Evolutionary conservation across 352 stramenopile genomes (phyloP).

Genomic region (Phytophthora lateralis): DNA sequence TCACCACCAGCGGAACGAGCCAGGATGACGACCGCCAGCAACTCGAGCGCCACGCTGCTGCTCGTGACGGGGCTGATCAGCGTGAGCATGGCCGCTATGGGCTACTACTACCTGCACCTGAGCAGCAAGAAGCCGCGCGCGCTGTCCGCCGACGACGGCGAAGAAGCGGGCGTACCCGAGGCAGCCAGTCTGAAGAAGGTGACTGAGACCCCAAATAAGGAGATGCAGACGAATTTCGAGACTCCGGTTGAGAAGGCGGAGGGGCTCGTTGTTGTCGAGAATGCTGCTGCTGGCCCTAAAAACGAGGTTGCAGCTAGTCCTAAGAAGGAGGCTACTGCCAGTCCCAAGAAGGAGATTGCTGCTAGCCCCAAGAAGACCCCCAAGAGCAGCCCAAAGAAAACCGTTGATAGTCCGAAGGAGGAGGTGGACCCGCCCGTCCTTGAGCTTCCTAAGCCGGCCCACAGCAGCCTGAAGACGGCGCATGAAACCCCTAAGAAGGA

Average conservation of each 20-base stretch:
- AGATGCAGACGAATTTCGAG: constrained; percentile 4
- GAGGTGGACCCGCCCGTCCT: constrained; percentile 15
- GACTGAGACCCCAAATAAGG: constrained; percentile 8
- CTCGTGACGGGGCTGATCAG: constrained; percentile 66
- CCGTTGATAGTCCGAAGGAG: constrained; percentile 30
- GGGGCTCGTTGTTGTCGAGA: constrained; percentile 5
- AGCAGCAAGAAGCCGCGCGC: constrained; percentile 28
- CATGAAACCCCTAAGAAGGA: constrained; percentile 29
- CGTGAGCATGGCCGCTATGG: constrained; percentile 58
- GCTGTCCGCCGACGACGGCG: constrained; percentile 13
- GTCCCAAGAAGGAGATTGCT: constrained; percentile 17
- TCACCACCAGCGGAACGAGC: constrained; percentile 14
- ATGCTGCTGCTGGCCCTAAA: constrained; percentile 3
- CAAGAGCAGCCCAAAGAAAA: constrained; percentile 20
- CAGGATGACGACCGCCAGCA: constrained; percentile 41
- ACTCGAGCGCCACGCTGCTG: constrained; percentile 51
- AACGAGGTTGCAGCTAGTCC: constrained; percentile 4
- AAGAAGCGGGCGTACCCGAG: constrained; percentile 10
- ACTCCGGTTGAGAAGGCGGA: constrained; percentile 10
- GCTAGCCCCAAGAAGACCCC: constrained; percentile 13
- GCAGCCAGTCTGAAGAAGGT: constrained; percentile 17
- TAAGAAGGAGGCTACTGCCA: constrained; percentile 1
- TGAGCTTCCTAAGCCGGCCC: constrained; percentile 15
- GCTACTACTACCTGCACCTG: constrained; percentile 63
- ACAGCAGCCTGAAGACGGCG: constrained; percentile 10